A percentile compares a stretch with the other conserved stretches of the same genome.
These are phyloP conservation scores for Dothideomycetidae sp. DNA, from an alignment of 2,329 filamentous ascomycete genomes.

Conservation along the genomic window DNA sequence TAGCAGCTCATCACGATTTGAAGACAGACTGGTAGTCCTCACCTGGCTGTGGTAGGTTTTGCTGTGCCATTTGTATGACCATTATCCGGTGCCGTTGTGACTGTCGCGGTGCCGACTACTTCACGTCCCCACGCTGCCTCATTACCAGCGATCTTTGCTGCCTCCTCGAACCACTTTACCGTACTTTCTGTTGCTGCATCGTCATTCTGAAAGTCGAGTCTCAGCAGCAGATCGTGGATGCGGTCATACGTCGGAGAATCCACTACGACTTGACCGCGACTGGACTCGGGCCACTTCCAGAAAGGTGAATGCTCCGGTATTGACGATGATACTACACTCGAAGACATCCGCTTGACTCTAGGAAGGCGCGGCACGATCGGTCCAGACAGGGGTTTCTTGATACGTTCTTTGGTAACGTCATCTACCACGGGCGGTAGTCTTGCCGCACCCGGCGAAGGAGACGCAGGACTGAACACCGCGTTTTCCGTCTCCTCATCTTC, in stretches of 20 bases:
- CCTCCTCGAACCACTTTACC: slow-evolving; percentile 54
- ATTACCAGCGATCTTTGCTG: slow-evolving; percentile 24
- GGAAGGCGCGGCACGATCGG: slow-evolving; percentile 50
- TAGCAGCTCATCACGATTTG: neutral
- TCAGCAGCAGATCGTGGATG: slow-evolving; percentile 53
- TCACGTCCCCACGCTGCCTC: slow-evolving; percentile 11
- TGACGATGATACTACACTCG: slow-evolving; percentile 29
- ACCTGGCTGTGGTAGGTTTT: too few relatives aligned
- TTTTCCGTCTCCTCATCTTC: slow-evolving; percentile 4
- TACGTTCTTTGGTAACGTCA: slow-evolving; percentile 26
- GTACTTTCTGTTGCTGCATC: slow-evolving; percentile 52
- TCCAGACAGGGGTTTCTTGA: slow-evolving; percentile 39
- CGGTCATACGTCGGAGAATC: slow-evolving; percentile 52
- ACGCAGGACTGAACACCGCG: slow-evolving; percentile 4
- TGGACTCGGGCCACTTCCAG: slow-evolving; percentile 50
- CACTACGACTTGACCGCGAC: slow-evolving; percentile 50
- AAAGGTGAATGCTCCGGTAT: slow-evolving; percentile 42
- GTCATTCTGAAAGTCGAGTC: slow-evolving; percentile 57
- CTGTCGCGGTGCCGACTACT: slow-evolving; percentile 9
- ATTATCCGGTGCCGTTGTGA: neutral
- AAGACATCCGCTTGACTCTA: slow-evolving; percentile 39
- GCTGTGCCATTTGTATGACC: neutral
- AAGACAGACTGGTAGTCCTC: neutral
- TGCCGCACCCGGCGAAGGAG: slow-evolving; percentile 2
- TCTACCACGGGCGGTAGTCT: slow-evolving; percentile 6